These are phyloP conservation scores for Verbascum thapsus DNA, from an alignment of 257 asterid species.

Conservation along the genomic window DNA sequence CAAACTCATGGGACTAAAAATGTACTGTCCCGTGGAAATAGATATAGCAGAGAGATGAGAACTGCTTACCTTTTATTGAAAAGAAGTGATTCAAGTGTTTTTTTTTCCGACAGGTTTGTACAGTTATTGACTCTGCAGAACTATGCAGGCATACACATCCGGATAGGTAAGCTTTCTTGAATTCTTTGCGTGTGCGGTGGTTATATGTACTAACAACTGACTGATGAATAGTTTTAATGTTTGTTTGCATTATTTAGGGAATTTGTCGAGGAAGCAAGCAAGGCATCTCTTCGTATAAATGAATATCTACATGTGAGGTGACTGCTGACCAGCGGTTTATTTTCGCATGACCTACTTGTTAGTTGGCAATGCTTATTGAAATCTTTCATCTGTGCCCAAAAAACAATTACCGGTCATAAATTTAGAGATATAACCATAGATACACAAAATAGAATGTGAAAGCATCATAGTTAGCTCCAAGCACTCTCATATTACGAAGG, in stretches of 20 bases:
- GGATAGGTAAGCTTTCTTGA: constrained; percentile 58
- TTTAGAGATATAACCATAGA: constrained; percentile 3
- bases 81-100: constrained; percentile 19
- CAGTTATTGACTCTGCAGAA: constrained; percentile 91
- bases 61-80: constrained; percentile 11
- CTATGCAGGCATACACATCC: constrained; percentile 97
- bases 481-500: constrained; percentile 3
- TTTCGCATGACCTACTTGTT: constrained; percentile 17
- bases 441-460: neutral
- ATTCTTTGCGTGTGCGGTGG: neutral
- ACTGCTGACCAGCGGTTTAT: constrained; percentile 42
- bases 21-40: no score
- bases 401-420: neutral
- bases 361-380: constrained; percentile 11
- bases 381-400: neutral
- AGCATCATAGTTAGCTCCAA: neutral
- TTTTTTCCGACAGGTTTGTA: constrained; percentile 68
- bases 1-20: no score
- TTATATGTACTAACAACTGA: constrained; percentile 8
- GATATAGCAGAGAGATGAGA: neutral
- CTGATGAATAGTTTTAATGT: constrained; percentile 19
- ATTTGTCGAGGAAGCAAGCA: constrained; percentile 76
- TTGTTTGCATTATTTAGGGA: constrained; percentile 50
- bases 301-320: constrained; percentile 95
- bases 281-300: constrained; percentile 79